Conservation (phyloP, 768 basidiomycete genomes). For the Suillus tomentosus region DNA sequence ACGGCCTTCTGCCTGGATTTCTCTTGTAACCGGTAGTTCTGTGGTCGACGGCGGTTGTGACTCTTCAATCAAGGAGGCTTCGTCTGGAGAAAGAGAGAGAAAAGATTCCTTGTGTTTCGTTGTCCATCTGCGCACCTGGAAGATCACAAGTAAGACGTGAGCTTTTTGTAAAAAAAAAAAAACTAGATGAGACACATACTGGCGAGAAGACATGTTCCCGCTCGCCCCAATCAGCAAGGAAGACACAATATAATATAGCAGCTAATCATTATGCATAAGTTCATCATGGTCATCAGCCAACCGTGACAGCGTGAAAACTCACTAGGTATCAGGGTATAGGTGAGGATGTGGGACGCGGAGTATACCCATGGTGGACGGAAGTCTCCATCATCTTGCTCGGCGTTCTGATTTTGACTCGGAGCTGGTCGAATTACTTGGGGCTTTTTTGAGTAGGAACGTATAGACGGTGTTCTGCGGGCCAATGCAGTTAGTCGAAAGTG, state of each 20-base stretch:
- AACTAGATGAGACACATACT: slow-evolving; percentile 40
- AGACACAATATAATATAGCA: slow-evolving; percentile 55
- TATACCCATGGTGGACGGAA: slow-evolving; percentile 67
- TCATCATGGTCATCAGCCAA: background rate
- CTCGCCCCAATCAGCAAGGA: slow-evolving; percentile 70
- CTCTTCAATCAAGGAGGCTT: slow-evolving; percentile 34
- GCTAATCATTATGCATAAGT: slow-evolving; percentile 36
- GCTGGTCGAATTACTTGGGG: background rate
- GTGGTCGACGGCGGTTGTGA: background rate
- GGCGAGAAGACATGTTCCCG: slow-evolving; percentile 71
- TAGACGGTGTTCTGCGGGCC: background rate
- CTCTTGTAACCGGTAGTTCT: background rate
- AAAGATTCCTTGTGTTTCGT: slow-evolving; percentile 49
- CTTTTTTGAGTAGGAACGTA: slow-evolving; percentile 5
- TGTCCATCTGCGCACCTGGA: slow-evolving; percentile 62
- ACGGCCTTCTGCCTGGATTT: background rate
- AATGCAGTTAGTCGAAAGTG: slow-evolving; percentile 8
- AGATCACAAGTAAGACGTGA: slow-evolving; percentile 3
- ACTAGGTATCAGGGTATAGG: slow-evolving; percentile 60
- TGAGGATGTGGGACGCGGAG: slow-evolving; percentile 49
- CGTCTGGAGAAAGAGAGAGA: slow-evolving; percentile 60
- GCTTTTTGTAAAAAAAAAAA: background rate
- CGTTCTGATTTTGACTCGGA: background rate
- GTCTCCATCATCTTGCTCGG: slow-evolving; percentile 36
- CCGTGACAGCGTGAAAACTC: slow-evolving; percentile 19